phyloP scores from a whole-genome alignment of 495 filamentous ascomycete genomes.

The Umbilicaria muhlenbergii region DNA sequence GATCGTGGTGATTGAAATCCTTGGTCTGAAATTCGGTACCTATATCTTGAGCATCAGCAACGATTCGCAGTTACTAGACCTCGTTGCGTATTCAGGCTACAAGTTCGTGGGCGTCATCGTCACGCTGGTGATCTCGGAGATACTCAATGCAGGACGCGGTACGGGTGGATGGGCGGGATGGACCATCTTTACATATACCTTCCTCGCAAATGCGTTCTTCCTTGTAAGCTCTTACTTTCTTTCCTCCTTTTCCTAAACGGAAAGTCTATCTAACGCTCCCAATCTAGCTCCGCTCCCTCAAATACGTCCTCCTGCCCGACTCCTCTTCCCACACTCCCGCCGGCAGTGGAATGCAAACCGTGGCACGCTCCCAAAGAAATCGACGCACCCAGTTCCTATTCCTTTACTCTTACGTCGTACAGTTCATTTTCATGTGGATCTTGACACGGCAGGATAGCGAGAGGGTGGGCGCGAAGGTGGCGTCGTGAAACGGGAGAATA shows the following conservation, averaged over 20 bases:
- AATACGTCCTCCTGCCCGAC: slow-evolving; percentile 91
- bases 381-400: slow-evolving; percentile 91
- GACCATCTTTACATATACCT: slow-evolving; percentile 79
- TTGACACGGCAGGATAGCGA: slow-evolving; percentile 41
- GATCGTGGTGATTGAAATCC: slow-evolving; percentile 72
- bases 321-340: slow-evolving; percentile 45
- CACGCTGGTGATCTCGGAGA: slow-evolving; percentile 62
- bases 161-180: slow-evolving; percentile 80
- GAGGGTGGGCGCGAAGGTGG: slow-evolving; percentile 6
- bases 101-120: slow-evolving; percentile 96
- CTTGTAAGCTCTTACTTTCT: slow-evolving; percentile 36
- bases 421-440: slow-evolving; percentile 91
- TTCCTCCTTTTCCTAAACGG: background rate
- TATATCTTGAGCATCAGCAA: slow-evolving; percentile 89
- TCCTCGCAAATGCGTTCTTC: slow-evolving; percentile 89
- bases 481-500: background rate
- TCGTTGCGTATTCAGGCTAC: slow-evolving; percentile 93
- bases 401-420: slow-evolving; percentile 83
- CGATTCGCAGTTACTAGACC: slow-evolving; percentile 70
- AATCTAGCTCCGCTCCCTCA: slow-evolving; percentile 75
- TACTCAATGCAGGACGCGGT: slow-evolving; percentile 58
- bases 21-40: slow-evolving; percentile 77
- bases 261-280: slow-evolving; percentile 12
- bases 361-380: slow-evolving; percentile 70
- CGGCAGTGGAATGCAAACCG: slow-evolving; percentile 55